phyloP scores from a whole-genome alignment of 768 basidiomycete species.

The Tulasnella sp. region DNA sequence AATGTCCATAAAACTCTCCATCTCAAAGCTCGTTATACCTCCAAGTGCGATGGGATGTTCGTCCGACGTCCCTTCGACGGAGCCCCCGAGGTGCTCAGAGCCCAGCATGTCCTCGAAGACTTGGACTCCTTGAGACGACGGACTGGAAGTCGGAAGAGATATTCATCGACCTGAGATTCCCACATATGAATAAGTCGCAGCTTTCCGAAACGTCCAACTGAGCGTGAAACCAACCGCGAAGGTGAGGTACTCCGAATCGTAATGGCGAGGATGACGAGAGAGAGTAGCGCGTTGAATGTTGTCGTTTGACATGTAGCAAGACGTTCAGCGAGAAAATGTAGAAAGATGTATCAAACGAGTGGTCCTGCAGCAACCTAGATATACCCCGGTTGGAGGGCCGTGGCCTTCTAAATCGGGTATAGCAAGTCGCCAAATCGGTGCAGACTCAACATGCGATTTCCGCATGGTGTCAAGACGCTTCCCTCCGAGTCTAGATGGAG shows the following conservation, averaged over 20 bases:
- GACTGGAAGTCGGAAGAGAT: neutral
- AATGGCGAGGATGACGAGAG: neutral
- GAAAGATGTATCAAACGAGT: neutral
- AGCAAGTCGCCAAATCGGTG: neutral
- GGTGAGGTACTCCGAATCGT: neutral
- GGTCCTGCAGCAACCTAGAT: neutral
- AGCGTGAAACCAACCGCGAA: neutral
- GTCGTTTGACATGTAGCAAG: neutral
- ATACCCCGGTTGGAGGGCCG: neutral
- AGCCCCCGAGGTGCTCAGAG: neutral
- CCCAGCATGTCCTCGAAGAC: constrained; percentile 19
- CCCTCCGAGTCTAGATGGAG: neutral
- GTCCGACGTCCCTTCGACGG: constrained; percentile 12
- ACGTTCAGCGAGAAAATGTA: neutral
- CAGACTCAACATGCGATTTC: neutral
- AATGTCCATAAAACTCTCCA: constrained; percentile 17
- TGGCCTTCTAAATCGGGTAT: neutral
- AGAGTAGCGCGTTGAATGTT: neutral
- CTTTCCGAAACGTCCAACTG: no score
- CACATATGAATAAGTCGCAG: neutral
- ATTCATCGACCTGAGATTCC: neutral
- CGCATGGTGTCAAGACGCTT: neutral
- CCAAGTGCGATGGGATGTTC: constrained; percentile 12
- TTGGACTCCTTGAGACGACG: neutral
- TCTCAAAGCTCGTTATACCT: constrained; percentile 15